These are phyloP conservation scores for Irpex sp. DNA, from an alignment of 1,284 basidiomycete species.

Conservation along the genomic window DNA sequence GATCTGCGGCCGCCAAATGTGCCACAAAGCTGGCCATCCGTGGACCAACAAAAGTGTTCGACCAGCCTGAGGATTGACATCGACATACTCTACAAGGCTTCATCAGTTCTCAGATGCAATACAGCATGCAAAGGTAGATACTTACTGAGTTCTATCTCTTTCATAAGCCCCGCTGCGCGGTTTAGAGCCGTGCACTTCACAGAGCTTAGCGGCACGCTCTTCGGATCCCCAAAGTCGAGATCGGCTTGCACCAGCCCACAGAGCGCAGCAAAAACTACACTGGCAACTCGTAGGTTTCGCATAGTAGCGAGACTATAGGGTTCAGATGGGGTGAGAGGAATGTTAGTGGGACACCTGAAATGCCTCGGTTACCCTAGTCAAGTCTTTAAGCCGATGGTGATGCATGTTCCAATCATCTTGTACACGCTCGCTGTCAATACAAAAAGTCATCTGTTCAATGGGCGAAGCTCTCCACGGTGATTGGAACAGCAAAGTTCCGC, in stretches of 20 bases:
- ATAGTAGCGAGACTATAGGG: neutral
- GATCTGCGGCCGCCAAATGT: conserved; percentile 67
- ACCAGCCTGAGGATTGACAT: conserved; percentile 51
- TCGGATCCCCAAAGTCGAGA: neutral
- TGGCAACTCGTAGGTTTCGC: neutral
- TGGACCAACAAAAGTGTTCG: conserved; percentile 62
- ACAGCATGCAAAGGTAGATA: neutral
- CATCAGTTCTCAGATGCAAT: neutral
- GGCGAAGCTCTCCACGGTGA: neutral
- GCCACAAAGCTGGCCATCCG: conserved; percentile 75
- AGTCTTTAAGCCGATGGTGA: neutral
- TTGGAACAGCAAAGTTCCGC: neutral
- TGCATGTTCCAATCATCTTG: neutral
- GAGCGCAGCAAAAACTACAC: neutral
- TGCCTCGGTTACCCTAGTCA: neutral
- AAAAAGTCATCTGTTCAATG: neutral
- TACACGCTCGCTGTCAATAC: neutral
- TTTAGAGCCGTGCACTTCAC: conserved; percentile 24
- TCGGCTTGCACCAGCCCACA: neutral
- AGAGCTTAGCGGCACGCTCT: neutral
- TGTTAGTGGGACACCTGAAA: neutral
- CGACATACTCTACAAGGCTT: conserved; percentile 49
- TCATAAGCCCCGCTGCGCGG: conserved; percentile 17
- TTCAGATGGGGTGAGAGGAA: neutral
- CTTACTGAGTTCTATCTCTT: conserved; percentile 25